A percentile compares a stretch with the other conserved stretches of the same genome.
phyloP scores from a whole-genome alignment of 2,329 filamentous ascomycete genomes.

The Scedosporium apiospermum region DNA sequence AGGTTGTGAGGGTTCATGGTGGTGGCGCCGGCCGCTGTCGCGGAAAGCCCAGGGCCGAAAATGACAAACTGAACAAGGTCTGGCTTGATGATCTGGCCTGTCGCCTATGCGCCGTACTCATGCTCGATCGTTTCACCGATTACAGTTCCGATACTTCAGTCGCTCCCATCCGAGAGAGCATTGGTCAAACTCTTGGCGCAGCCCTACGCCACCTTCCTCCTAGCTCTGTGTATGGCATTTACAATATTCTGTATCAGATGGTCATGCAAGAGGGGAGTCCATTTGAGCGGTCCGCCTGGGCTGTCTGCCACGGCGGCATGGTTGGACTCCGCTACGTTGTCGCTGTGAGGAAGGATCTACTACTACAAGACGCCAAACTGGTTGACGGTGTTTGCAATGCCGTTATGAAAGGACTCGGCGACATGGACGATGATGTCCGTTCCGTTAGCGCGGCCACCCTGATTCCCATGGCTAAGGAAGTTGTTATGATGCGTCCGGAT shows the following conservation, averaged over 20 bases:
- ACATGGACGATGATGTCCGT: constrained; percentile 89
- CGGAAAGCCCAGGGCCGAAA: constrained; percentile 62
- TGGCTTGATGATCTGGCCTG: constrained; percentile 97
- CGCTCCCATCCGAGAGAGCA: constrained; percentile 88
- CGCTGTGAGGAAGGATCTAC: constrained; percentile 83
- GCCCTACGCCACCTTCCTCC: constrained; percentile 75
- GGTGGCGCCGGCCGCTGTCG: constrained; percentile 71
- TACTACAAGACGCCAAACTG: constrained; percentile 72
- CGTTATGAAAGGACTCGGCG: constrained; percentile 89
- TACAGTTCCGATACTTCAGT: constrained; percentile 97
- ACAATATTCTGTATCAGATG: constrained; percentile 75
- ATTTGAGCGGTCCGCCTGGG: constrained; percentile 71
- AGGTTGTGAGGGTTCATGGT: constrained; percentile 87
- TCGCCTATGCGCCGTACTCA: constrained; percentile 87
- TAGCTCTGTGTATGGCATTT: constrained; percentile 73
- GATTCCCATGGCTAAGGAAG: constrained; percentile 91
- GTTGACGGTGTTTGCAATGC: constrained; percentile 88
- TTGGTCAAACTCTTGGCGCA: constrained; percentile 87
- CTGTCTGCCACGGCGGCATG: constrained; percentile 96
- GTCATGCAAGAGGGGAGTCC: constrained; percentile 83
- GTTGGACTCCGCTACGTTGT: constrained; percentile 92
- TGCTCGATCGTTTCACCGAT: constrained; percentile 95
- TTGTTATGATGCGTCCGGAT: constrained; percentile 72
- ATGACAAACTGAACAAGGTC: constrained; percentile 66
- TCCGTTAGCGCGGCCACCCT: constrained; percentile 96